A percentile compares a stretch with the other conserved stretches of the same genome.
phyloP scores from a whole-genome alignment of 2,329 filamentous ascomycete species.

The Alternaria incomplexa region DNA sequence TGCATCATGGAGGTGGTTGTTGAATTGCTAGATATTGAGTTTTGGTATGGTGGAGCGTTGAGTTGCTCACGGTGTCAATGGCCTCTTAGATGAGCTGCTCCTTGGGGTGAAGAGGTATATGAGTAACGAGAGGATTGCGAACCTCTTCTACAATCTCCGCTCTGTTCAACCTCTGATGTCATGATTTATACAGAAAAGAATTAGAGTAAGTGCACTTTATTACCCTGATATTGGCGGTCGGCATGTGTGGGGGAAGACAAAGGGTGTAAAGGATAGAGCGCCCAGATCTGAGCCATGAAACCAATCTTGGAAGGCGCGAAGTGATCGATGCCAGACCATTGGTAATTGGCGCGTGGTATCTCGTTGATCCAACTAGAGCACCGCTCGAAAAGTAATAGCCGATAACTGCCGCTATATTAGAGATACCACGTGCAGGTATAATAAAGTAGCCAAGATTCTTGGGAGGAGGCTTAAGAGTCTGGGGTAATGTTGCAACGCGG shows the following conservation, averaged over 20 bases:
- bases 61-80: background rate
- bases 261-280: no score
- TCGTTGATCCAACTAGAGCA: background rate
- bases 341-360: background rate
- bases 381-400: background rate
- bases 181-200: no score
- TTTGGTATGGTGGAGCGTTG: background rate
- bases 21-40: background rate
- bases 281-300: no score
- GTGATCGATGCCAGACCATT: background rate
- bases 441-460: background rate
- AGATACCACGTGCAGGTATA: background rate
- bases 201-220: no score
- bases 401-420: background rate
- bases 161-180: no score
- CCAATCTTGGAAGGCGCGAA: no score
- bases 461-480: background rate
- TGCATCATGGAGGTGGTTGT: background rate
- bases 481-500: no score
- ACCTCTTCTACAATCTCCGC: no score
- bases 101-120: background rate
- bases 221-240: no score
- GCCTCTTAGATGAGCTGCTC: background rate
- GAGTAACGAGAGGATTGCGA: no score
- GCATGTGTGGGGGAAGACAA: no score